Percentiles rank a stretch among this genome's conserved stretches.
phyloP scores from a whole-genome alignment of 2,329 filamentous ascomycete genomes.

The Bipolaris victoriae region DNA sequence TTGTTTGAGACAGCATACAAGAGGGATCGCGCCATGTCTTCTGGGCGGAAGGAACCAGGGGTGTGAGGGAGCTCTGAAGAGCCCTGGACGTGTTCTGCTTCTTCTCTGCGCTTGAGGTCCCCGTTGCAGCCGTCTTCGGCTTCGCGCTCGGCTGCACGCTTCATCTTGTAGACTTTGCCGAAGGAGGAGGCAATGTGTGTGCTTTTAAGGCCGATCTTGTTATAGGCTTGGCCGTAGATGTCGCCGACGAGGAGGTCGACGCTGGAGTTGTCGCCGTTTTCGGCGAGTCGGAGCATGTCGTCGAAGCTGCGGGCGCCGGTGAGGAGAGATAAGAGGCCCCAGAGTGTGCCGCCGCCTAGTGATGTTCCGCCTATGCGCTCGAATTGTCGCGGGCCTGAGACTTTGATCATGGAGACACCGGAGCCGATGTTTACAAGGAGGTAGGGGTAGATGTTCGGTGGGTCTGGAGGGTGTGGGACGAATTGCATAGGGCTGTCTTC shows the following conservation, averaged over 20 bases:
- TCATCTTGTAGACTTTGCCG: conserved; percentile 94
- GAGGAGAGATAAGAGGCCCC: conserved; percentile 88
- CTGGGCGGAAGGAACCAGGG: conserved; percentile 67
- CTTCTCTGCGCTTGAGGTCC: conserved; percentile 50
- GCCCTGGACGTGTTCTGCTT: conserved; percentile 45
- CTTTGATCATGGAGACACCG: conserved; percentile 96
- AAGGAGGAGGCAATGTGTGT: conserved; percentile 96
- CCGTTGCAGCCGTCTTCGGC: conserved; percentile 72
- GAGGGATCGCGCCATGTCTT: conserved; percentile 88
- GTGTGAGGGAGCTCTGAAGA: conserved; percentile 41
- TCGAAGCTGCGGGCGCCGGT: conserved; percentile 97
- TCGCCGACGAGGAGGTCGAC: conserved; percentile 98
- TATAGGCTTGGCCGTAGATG: conserved; percentile 95
- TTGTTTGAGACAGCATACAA: conserved; percentile 96
- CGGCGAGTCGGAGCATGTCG: conserved; percentile 93
- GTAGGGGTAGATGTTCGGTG: conserved; percentile 79
- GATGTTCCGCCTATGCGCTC: conserved; percentile 94
- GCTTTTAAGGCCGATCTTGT: conserved; percentile 94
- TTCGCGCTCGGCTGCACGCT: conserved; percentile 78
- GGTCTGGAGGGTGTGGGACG: conserved; percentile 71
- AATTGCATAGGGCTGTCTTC: conserved; percentile 86
- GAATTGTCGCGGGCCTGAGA: conserved; percentile 84
- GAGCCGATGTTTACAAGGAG: conserved; percentile 98
- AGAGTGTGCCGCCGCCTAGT: conserved; percentile 94
- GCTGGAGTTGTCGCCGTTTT: conserved; percentile 85